These are phyloP conservation scores for Ceratobasidium sp. DNA, from an alignment of 1,284 basidiomycete genomes.

Conservation along the genomic window DNA sequence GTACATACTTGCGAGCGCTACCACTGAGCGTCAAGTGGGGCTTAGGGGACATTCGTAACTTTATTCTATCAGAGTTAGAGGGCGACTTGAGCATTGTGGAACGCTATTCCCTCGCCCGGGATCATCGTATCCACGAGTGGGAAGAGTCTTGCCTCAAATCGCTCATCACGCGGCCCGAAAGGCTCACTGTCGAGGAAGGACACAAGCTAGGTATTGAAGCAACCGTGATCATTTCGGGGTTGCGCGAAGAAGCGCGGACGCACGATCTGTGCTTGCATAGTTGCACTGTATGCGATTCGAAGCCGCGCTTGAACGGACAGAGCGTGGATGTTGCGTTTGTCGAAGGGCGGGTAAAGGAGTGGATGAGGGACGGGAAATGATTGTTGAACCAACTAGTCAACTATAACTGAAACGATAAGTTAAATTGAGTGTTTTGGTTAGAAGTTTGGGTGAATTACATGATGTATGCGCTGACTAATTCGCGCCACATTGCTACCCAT, in stretches of 20 bases:
- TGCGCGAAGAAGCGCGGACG: not conserved
- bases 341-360: not conserved
- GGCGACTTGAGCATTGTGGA: not conserved
- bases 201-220: not conserved
- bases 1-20: not conserved
- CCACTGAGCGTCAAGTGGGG: not conserved
- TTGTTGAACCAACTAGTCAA: too few species aligned
- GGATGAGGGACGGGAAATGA: not conserved
- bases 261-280: too few species aligned
- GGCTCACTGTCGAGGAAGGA: not conserved
- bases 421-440: too few species aligned
- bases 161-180: not conserved
- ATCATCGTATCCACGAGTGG: not conserved
- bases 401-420: too few species aligned
- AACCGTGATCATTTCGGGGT: not conserved
- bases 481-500: too few species aligned
- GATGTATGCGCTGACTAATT: too few species aligned
- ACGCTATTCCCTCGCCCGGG: not conserved
- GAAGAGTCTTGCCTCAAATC: not conserved
- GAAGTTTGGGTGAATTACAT: too few species aligned
- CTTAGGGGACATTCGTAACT: not conserved
- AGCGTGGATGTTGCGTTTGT: not conserved
- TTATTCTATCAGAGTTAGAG: not conserved
- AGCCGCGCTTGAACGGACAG: too few species aligned
- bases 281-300: too few species aligned